Evolutionary conservation across 2,329 filamentous ascomycete species (phyloP).

Genomic region (Fusarium graminum): DNA sequence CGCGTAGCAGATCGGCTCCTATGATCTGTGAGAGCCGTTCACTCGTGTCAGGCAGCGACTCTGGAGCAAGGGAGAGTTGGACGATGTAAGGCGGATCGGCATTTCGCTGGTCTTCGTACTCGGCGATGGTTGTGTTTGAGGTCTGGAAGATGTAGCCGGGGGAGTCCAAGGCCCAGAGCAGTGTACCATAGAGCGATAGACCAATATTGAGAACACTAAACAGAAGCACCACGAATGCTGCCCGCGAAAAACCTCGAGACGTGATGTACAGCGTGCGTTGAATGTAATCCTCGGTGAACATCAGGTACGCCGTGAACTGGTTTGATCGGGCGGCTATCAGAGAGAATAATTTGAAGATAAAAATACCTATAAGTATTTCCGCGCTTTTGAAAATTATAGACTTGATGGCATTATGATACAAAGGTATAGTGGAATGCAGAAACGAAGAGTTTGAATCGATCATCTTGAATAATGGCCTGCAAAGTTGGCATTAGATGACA

Average conservation of each 20-base stretch:
- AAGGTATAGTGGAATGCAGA: constrained; percentile 28
- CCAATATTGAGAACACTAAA: constrained; percentile 30
- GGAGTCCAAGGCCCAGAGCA: constrained; percentile 37
- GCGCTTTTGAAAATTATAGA: constrained; percentile 37
- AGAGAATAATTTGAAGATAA: constrained; percentile 36
- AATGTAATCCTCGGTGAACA: constrained; percentile 41
- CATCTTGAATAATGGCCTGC: no score
- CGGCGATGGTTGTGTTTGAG: constrained; percentile 3
- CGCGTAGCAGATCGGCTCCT: constrained; percentile 12
- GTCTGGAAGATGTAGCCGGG: constrained; percentile 34
- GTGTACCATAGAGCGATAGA: constrained; percentile 30
- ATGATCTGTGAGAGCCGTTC: constrained; percentile 14
- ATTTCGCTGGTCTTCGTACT: constrained; percentile 18
- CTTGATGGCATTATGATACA: constrained; percentile 41
- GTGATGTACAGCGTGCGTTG: constrained; percentile 30
- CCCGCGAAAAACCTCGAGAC: constrained; percentile 30
- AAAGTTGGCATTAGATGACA: no score
- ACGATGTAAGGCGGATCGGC: constrained; percentile 26
- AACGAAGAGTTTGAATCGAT: constrained; percentile 19
- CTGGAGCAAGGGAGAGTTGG: constrained; percentile 9
- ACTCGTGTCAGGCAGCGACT: neutral
- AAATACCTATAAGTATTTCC: constrained; percentile 35
- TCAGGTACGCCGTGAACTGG: constrained; percentile 40
- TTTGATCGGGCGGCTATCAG: constrained; percentile 31
- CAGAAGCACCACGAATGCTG: constrained; percentile 15